Percentiles rank a stretch among this genome's conserved stretches.
Evolutionary conservation across 768 basidiomycete species (phyloP).

Genomic region (Tulasnella sp.): DNA sequence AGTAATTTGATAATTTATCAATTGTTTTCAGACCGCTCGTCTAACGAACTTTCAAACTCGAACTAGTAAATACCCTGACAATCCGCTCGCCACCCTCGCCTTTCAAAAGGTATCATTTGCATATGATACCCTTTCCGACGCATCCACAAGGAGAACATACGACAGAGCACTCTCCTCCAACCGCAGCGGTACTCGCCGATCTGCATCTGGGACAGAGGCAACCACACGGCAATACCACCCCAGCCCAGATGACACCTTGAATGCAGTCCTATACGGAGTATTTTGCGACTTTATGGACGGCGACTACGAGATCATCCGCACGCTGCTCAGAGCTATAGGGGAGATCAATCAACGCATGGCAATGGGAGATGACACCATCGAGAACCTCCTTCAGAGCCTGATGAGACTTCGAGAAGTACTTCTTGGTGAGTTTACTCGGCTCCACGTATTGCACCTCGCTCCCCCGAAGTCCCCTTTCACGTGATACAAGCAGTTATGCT

Average conservation of each 20-base stretch:
- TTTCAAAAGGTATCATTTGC: slow-evolving; percentile 86
- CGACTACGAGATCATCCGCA: slow-evolving; percentile 79
- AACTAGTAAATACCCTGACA: slow-evolving; percentile 71
- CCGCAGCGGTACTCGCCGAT: slow-evolving; percentile 32
- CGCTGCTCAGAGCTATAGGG: slow-evolving; percentile 67
- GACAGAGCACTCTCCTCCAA: slow-evolving; percentile 41
- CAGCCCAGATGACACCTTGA: slow-evolving; percentile 68
- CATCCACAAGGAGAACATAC: slow-evolving; percentile 63
- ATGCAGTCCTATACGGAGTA: slow-evolving; percentile 62
- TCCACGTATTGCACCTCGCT: slow-evolving; percentile 1
- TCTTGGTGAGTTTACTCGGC: slow-evolving; percentile 52
- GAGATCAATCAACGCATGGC: slow-evolving; percentile 75
- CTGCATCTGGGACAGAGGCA: not conserved
- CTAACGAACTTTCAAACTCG: slow-evolving; percentile 4
- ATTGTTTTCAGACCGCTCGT: not conserved
- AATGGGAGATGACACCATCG: slow-evolving; percentile 73
- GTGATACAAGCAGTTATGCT: slow-evolving; percentile 36
- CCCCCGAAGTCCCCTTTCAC: not conserved
- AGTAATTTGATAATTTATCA: slow-evolving; percentile 38
- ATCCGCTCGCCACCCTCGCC: slow-evolving; percentile 72
- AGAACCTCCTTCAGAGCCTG: slow-evolving; percentile 67
- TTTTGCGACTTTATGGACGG: slow-evolving; percentile 82
- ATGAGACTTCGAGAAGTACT: slow-evolving; percentile 69
- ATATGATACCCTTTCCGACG: slow-evolving; percentile 73
- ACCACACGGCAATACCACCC: not conserved